Conservation (phyloP, 345 rosid species). For the Kandelia obovata region DNA sequence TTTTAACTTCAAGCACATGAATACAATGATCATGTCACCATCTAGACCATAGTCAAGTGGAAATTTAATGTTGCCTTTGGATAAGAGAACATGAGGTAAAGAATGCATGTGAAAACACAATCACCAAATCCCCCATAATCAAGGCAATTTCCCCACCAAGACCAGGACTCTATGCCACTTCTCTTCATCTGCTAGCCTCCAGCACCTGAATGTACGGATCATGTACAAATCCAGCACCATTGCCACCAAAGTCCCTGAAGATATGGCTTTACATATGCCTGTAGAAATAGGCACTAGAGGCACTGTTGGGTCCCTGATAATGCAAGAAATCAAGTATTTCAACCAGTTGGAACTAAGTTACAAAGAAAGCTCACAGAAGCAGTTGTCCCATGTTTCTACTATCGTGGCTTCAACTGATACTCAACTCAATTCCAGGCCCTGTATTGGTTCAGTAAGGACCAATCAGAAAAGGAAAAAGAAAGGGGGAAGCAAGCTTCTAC, state of each 20-base stretch:
- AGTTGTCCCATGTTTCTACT: slow-evolving; percentile 12
- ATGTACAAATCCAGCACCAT: slow-evolving; percentile 31
- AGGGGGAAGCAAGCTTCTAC: slow-evolving; percentile 42
- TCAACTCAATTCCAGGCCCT: slow-evolving; percentile 21
- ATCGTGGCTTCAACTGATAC: slow-evolving; percentile 25
- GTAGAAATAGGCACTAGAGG: slow-evolving; percentile 58
- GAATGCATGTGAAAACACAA: slow-evolving; percentile 34
- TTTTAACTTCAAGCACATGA: slow-evolving; percentile 46
- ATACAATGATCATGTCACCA: slow-evolving; percentile 30
- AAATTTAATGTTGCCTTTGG: slow-evolving; percentile 26
- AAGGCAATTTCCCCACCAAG: slow-evolving; percentile 29
- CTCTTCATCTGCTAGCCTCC: slow-evolving; percentile 33
- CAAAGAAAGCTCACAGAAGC: slow-evolving; percentile 33
- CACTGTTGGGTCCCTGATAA: slow-evolving; percentile 48
- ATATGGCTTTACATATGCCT: slow-evolving; percentile 37
- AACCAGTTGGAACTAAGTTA: slow-evolving; percentile 35
- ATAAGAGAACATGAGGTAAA: slow-evolving; percentile 41
- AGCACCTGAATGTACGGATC: slow-evolving; percentile 14
- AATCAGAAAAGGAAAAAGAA: slow-evolving; percentile 49
- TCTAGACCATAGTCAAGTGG: slow-evolving; percentile 17
- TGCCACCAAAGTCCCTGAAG: slow-evolving; percentile 11
- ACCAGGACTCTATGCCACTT: slow-evolving; percentile 19
- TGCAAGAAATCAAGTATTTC: slow-evolving; percentile 57
- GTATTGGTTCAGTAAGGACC: slow-evolving; percentile 23
- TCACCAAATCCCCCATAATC: slow-evolving; percentile 14